Evolutionary conservation across 768 basidiomycete genomes (phyloP), one percentile per base, ranked within the genome.

Genomic region (Pholiota conissans): DNA sequence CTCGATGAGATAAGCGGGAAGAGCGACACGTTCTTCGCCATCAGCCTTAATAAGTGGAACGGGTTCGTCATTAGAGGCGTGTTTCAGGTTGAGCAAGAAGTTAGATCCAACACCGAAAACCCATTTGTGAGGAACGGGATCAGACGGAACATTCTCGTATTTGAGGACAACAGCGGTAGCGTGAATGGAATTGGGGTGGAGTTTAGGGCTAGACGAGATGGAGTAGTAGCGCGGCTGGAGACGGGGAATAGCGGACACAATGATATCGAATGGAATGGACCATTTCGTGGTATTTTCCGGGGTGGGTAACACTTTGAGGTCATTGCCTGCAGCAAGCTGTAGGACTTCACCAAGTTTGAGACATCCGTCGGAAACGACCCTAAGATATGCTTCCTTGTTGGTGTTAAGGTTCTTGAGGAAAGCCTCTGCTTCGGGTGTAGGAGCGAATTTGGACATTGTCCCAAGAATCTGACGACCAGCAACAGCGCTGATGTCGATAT

Each of bases 141-240:
- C 70, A 59, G 75, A 82, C 30, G 79, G 71, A 11, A 84, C 66
- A 26, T 89, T 87, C 70, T 95, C 79, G 73, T 96, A 98, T 71
- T 95, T 93, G 70, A 98, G 86, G 9, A 98, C 93, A 52, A 99
- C 97, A 53, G 85, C 90, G 14, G 97, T 99, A 65, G 95, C 87
- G 72, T 99, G 97, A 64, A 99, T 93, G 7, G 89, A 78, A 58
- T 83, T 86, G n/a, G 95, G 85, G 71, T 93, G 71, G 9, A 98
- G 77, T 72, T 98, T 98, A 40, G 97, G 95, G 61, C 92, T 94
- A 18, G 95, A 98, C 8, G 97, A 98, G 72, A 99, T 98, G 30
- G 97, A 99, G 74, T 96, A 99, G 78, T 91, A 99, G 55, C 97
- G 90, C 30, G 97, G 95, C 71, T 98, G 96, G 18, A 99, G 84